These are phyloP conservation scores for Coemansia sp. DNA, from an alignment of 192 early-diverging fungal genomes.

Conservation along the genomic window DNA sequence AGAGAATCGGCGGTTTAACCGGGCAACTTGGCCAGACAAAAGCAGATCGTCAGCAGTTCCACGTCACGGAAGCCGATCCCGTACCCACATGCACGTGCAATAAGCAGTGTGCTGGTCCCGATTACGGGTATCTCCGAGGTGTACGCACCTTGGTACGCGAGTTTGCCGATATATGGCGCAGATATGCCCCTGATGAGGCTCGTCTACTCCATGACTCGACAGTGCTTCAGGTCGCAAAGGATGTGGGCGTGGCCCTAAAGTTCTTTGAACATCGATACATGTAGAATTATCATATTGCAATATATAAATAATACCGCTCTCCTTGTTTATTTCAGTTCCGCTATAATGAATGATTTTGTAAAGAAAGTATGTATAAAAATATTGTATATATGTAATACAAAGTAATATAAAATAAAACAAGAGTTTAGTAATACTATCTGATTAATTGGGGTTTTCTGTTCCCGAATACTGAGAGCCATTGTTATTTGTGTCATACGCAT, in stretches of 20 bases:
- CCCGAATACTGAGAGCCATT: too few relatives aligned
- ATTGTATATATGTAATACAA: too few relatives aligned
- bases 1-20: too few relatives aligned
- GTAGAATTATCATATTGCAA: too few relatives aligned
- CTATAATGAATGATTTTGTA: too few relatives aligned
- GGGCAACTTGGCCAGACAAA: too few relatives aligned
- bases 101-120: constrained; percentile 41
- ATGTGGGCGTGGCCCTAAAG: constrained; percentile 36
- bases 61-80: constrained; percentile 24
- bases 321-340: too few relatives aligned
- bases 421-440: too few relatives aligned
- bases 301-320: too few relatives aligned
- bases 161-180: constrained; percentile 53
- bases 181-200: constrained; percentile 44
- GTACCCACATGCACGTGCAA: constrained; percentile 32
- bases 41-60: constrained; percentile 10
- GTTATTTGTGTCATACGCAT: constrained; percentile 29
- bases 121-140: constrained; percentile 54
- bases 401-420: too few relatives aligned
- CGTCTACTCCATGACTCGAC: constrained; percentile 25
- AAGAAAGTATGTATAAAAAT: too few relatives aligned
- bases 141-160: constrained; percentile 50
- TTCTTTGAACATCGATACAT: constrained; percentile 25
- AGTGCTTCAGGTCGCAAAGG: constrained; percentile 21
- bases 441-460: too few relatives aligned